Evolutionary conservation across 2,329 filamentous ascomycete species (phyloP), one percentile per base, ranked within the genome.

Genomic region (Xylaria sp.): DNA sequence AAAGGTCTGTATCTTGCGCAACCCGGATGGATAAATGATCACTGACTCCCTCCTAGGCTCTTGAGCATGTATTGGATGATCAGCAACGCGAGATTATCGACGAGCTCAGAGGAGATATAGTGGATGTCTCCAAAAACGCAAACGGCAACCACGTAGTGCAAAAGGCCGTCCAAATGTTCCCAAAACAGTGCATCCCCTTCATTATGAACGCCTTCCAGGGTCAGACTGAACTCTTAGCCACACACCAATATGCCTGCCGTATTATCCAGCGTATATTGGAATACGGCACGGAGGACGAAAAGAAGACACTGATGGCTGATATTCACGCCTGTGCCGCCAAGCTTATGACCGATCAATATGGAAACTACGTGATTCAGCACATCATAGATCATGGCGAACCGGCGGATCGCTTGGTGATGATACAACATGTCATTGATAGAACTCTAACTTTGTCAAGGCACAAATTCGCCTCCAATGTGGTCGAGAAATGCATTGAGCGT

Each of bases 141-240:
- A 96, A 97, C 74, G 96, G 95, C 63, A 99, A 99, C 79, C 96
- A 99, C 73, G 96, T 99, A 33, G 90, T 99, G 20, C 96, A 98
- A 76, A 97, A 97, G 80, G 91, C 95, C 10, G 94, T 99, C 68
- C 91, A 96, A 76, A 85, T 91, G 74, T 88, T 95, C 66, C 92
- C 93, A 0, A 87, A 89, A 1, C 85, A 93, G 71, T 89, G 95
- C 76, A 92, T 97, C 54, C 90, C 90, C 71, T 97, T 97, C 80
- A 91, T 98, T 79, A 91, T 97, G 81, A 87, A 92, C 59, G 89
- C 92, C 1, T 92, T 97, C 81, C 88, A 87, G 59, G 91, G 90
- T 9, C 89, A 94, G 68, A 90, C 97, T 23, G 88, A 89, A 53
- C 83, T 86, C 56, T 86, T 97, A 40, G 90, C 94, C 1, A 87